Evolutionary conservation across 2,329 filamentous ascomycete species (phyloP).

Genomic region (Ophiosphaerella narmari): DNA sequence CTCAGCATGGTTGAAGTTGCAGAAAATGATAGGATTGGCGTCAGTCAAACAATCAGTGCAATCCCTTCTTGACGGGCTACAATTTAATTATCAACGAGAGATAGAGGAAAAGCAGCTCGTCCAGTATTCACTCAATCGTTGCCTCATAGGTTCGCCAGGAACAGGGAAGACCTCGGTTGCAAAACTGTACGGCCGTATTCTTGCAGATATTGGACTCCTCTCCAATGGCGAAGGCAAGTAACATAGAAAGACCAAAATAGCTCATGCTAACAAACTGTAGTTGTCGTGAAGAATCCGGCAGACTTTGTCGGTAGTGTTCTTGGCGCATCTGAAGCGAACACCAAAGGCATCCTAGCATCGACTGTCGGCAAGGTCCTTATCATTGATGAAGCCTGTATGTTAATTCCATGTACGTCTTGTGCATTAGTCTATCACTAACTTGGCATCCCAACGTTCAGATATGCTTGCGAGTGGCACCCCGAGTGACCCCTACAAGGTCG

Average conservation of each 20-base stretch:
- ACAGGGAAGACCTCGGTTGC: conserved; percentile 79
- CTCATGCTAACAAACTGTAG: conserved; percentile 42
- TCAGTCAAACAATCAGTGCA: conserved; percentile 67
- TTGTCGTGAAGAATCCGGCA: conserved; percentile 72
- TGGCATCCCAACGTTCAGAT: conserved; percentile 39
- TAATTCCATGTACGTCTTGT: no score
- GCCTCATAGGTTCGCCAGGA: conserved; percentile 73
- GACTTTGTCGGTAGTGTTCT: conserved; percentile 71
- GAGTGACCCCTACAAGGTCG: conserved; percentile 61
- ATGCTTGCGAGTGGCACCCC: conserved; percentile 56
- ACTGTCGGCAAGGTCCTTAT: conserved; percentile 75
- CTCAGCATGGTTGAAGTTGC: conserved; percentile 62
- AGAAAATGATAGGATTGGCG: conserved; percentile 62
- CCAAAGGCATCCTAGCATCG: conserved; percentile 70
- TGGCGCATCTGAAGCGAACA: conserved; percentile 71
- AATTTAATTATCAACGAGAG: conserved; percentile 69
- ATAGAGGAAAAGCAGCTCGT: conserved; percentile 64
- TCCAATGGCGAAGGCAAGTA: conserved; percentile 68
- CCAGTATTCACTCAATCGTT: conserved; percentile 66
- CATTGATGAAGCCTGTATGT: conserved; percentile 72
- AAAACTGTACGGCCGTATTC: conserved; percentile 71
- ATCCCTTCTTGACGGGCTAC: conserved; percentile 63
- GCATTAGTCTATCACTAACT: no score
- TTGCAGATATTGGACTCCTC: conserved; percentile 69
- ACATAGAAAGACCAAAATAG: background rate